Evolutionary conservation across 495 filamentous ascomycete species (phyloP), one percentile per base, ranked within the genome.

Genomic region (Penicillium atrosanguineum): DNA sequence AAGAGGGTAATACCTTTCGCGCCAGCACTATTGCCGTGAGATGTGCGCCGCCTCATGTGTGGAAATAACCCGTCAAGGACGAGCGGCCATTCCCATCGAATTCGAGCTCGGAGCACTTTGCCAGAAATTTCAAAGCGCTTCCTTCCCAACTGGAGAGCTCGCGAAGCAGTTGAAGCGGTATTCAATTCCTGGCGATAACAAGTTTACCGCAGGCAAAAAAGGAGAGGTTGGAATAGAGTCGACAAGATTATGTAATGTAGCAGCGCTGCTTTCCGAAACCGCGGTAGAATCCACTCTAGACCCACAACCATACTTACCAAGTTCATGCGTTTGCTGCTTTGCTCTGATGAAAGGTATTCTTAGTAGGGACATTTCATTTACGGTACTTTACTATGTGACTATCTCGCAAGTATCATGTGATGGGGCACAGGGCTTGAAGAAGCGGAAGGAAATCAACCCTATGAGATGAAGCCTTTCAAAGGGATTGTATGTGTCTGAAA

Each of bases 1-100:
- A 2, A 31, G 11, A 34, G 12, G 11, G 12, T 34, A 15, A 1
- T 14, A 2, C 31, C 31, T 34, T 34, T 8, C 31, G 31, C 31
- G 12, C 31, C 31, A 34, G 31, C 31, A 15, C 31, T 34, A 3
- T 34, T 34, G 31, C 31, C 31, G 31, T 34, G 31, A 34, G 14
- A 14, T 34, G 11, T 34, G 31, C 31, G 11, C 31, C 12, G 31
- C 31, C 12, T 34, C 31, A 34, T 34, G 11, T 14, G 31, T 18
- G 12, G 6, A 28, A 51, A 12, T 7, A 28, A 43, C 39, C 48
- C 11, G 48, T 51, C 39, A 44, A 37, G 11, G 26, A 28, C 50
- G 16, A 40, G 25, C 21, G n/a, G 50, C 43, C 50, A 46, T 47
- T 45, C 25, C 50, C 50, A 26, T 23, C 6, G 18, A 16, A 12